Conservation (phyloP, 2,329 filamentous ascomycete genomes). For the Alternaria sp. region DNA sequence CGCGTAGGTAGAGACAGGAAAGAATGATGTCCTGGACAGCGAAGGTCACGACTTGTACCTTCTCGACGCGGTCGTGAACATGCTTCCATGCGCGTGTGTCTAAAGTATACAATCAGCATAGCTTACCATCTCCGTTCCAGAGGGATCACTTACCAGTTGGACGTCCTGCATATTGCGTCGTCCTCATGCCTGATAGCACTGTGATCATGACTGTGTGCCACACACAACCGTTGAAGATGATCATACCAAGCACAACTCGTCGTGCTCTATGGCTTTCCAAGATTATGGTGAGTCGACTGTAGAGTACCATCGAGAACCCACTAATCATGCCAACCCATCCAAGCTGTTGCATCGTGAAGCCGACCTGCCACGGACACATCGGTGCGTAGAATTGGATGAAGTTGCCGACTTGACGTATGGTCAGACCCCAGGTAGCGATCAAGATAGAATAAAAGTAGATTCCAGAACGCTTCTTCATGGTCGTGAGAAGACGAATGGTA, state of each 20-base stretch:
- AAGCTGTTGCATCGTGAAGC: constrained; percentile 49
- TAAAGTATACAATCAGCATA: background rate
- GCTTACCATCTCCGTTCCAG: background rate
- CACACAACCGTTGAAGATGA: constrained; percentile 61
- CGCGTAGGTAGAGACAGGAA: constrained; percentile 58
- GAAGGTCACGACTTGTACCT: constrained; percentile 50
- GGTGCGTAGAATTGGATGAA: constrained; percentile 52
- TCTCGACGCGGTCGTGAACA: constrained; percentile 18
- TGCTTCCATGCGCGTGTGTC: constrained; percentile 1
- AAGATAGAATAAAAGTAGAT: constrained; percentile 59
- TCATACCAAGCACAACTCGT: constrained; percentile 61
- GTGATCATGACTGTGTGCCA: constrained; percentile 62
- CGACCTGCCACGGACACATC: constrained; percentile 8
- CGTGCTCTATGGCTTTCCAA: constrained; percentile 58
- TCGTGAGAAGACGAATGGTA: constrained; percentile 54
- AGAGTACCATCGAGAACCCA: constrained; percentile 66
- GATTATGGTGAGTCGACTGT: constrained; percentile 67
- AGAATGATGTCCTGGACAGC: constrained; percentile 44
- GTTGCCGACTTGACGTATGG: constrained; percentile 51
- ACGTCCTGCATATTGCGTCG: background rate
- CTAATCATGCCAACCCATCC: constrained; percentile 67
- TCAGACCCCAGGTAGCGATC: constrained; percentile 51
- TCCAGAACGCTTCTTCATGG: constrained; percentile 54
- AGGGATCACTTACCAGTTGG: background rate
- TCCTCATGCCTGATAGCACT: background rate